phyloP scores from a whole-genome alignment of 331 rosid species.

The Malus hybrid region DNA sequence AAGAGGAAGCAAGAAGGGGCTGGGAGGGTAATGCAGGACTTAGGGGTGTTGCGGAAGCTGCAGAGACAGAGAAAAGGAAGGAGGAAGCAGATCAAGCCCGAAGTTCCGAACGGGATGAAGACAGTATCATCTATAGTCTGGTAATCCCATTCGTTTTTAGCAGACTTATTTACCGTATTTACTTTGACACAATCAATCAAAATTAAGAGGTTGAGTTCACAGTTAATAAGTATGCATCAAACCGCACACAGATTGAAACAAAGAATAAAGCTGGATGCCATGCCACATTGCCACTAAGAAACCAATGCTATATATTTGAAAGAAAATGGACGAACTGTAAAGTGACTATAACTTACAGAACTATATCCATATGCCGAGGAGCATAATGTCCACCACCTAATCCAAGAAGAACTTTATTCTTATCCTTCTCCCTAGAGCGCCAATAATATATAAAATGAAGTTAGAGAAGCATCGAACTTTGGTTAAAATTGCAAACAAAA shows the following conservation, averaged over 20 bases:
- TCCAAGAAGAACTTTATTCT: no score
- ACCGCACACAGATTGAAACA: background rate
- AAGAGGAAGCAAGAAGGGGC: background rate
- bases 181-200: slow-evolving; percentile 8
- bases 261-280: background rate
- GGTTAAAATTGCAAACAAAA: no score
- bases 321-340: background rate
- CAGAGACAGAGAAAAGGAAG: no score
- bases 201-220: background rate
- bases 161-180: background rate
- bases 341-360: slow-evolving; percentile 44
- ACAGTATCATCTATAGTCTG: background rate
- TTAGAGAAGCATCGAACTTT: no score
- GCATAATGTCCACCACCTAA: slow-evolving; percentile 67
- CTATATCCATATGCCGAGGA: slow-evolving; percentile 90
- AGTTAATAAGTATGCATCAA: background rate
- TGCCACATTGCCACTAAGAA: no score
- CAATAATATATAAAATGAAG: no score
- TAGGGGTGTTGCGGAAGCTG: no score
- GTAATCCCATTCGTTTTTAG: background rate
- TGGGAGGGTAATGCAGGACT: no score
- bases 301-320: no score
- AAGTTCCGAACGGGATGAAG: background rate
- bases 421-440: no score
- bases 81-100: no score